These are phyloP conservation scores for Capsicum chinense DNA, from an alignment of 257 asterid genomes.

Conservation along the genomic window DNA sequence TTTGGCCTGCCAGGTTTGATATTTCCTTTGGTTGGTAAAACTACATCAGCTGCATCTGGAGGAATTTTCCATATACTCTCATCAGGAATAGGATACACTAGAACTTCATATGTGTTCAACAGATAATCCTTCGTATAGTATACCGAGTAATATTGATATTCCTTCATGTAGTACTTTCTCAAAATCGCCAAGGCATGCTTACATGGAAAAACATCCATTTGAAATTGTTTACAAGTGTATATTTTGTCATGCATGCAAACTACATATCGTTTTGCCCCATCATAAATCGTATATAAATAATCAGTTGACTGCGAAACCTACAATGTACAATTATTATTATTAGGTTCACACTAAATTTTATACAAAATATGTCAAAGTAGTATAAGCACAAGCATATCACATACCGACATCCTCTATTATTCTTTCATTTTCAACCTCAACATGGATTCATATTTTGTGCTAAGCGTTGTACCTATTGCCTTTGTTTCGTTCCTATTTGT, in stretches of 20 bases:
- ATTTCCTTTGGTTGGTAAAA: background rate
- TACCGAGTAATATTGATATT: background rate
- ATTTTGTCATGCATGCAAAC: too few species aligned
- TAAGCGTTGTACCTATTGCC: too few species aligned
- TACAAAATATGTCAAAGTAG: too few species aligned
- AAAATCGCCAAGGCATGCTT: background rate
- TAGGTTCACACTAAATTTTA: background rate
- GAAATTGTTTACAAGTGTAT: background rate
- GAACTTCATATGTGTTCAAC: background rate
- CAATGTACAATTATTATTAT: too few species aligned
- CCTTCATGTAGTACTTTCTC: background rate
- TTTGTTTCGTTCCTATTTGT: too few species aligned
- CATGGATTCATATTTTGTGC: too few species aligned
- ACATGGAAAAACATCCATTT: background rate
- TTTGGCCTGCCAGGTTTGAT: background rate
- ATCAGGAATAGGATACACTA: background rate
- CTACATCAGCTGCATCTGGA: background rate
- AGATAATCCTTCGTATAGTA: background rate
- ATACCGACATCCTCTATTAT: too few species aligned
- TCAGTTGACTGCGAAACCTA: background rate
- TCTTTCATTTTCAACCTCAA: too few species aligned
- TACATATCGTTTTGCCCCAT: background rate
- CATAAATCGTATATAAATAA: background rate
- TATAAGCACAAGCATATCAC: background rate
- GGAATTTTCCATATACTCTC: background rate